phyloP scores from a whole-genome alignment of 768 basidiomycete genomes.

The Collybiopsis luxurians region DNA sequence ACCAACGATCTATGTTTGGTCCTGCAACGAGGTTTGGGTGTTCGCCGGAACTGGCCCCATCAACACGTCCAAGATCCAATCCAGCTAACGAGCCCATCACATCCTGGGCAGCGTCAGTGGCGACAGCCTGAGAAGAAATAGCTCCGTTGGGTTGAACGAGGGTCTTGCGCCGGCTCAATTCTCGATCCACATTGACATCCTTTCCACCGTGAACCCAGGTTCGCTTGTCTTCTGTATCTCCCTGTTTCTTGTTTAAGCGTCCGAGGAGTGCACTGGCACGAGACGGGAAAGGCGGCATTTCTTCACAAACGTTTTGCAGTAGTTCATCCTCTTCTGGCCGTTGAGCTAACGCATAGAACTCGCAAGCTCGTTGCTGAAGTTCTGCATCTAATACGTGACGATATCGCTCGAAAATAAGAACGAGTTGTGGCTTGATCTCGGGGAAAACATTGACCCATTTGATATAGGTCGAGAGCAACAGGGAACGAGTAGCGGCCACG shows the following conservation, averaged over 20 bases:
- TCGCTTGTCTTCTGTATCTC: slow-evolving; percentile 91
- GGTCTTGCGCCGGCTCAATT: slow-evolving; percentile 53
- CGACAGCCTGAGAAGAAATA: slow-evolving; percentile 30
- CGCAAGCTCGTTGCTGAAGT: slow-evolving; percentile 97
- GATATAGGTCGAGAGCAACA: slow-evolving; percentile 95
- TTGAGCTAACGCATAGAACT: slow-evolving; percentile 86
- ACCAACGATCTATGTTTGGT: slow-evolving; percentile 86
- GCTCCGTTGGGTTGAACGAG: slow-evolving; percentile 35
- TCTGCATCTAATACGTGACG: slow-evolving; percentile 97
- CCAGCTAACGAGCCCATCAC: slow-evolving; percentile 77
- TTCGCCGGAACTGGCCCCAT: slow-evolving; percentile 31
- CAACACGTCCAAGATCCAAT: slow-evolving; percentile 51
- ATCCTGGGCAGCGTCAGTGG: slow-evolving; percentile 39
- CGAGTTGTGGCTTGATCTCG: slow-evolving; percentile 91
- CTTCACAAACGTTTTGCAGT: slow-evolving; percentile 92
- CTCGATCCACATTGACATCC: slow-evolving; percentile 81
- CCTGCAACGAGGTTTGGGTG: slow-evolving; percentile 58
- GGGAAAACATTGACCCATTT: slow-evolving; percentile 99
- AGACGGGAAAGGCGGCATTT: slow-evolving; percentile 98
- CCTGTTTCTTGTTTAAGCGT: slow-evolving; percentile 84
- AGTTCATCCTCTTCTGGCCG: slow-evolving; percentile 89
- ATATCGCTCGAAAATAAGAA: slow-evolving; percentile 96
- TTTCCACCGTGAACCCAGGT: slow-evolving; percentile 97
- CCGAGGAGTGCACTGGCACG: slow-evolving; percentile 88
- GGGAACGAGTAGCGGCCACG: slow-evolving; percentile 84